Percentiles rank a stretch among this genome's conserved stretches.
Evolutionary conservation across 2,329 filamentous ascomycete species (phyloP).

Genomic region (Aspergillus intermedius): DNA sequence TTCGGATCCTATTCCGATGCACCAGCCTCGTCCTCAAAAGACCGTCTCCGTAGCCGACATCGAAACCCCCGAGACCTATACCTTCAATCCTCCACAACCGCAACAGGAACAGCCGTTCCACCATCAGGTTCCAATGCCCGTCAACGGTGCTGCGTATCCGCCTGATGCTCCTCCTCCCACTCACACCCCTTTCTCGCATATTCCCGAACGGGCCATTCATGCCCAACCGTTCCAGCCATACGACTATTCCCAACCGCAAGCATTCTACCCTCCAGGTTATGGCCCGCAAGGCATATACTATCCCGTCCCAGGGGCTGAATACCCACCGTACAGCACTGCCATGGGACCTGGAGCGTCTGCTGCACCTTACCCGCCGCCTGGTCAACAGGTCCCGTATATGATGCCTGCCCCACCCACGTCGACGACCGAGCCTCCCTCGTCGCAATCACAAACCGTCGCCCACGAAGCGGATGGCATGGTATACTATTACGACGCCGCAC

Average conservation of each 20-base stretch:
- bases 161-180: constrained; percentile 59
- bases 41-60: constrained; percentile 88
- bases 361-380: constrained; percentile 49
- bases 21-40: constrained; percentile 93
- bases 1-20: constrained; percentile 64
- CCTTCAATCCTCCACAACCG: constrained; percentile 54
- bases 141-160: constrained; percentile 48
- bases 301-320: constrained; percentile 42
- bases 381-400: constrained; percentile 42
- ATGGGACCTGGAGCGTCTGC: constrained; percentile 44
- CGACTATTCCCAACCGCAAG: constrained; percentile 51
- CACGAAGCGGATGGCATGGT: constrained; percentile 95
- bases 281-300: constrained; percentile 64
- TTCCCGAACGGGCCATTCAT: constrained; percentile 86
- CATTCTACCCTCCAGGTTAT: constrained; percentile 55
- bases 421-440: constrained; percentile 26
- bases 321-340: constrained; percentile 38
- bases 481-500: constrained; percentile 83
- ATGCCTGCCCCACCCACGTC: constrained; percentile 22
- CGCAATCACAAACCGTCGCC: constrained; percentile 56
- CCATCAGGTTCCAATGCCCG: constrained; percentile 77
- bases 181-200: constrained; percentile 74
- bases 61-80: constrained; percentile 66
- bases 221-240: constrained; percentile 83
- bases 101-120: constrained; percentile 83